These are phyloP conservation scores for Xylariaceae sp. DNA, from an alignment of 2,329 filamentous ascomycete genomes.

Conservation along the genomic window DNA sequence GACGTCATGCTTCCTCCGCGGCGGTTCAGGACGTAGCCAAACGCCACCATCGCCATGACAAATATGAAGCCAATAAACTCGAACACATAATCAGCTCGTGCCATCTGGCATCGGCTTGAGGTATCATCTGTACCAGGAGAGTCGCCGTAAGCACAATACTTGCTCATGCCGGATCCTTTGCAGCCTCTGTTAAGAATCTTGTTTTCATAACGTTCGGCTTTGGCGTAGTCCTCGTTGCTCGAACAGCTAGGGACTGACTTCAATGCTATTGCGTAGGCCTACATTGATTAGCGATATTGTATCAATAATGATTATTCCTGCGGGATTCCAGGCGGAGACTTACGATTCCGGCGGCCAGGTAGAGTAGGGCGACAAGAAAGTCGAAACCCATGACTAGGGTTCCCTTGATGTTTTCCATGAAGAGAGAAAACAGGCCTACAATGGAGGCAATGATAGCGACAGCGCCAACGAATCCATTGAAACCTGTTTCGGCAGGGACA, in stretches of 20 bases:
- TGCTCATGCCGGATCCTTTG: neutral
- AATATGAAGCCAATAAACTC: constrained; percentile 24
- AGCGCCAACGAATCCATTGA: constrained; percentile 28
- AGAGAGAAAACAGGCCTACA: constrained; percentile 22
- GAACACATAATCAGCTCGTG: constrained; percentile 27
- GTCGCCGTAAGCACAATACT: neutral
- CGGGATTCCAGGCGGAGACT: no score
- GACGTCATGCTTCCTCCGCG: constrained; percentile 11
- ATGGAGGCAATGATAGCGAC: constrained; percentile 28
- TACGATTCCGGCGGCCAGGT: constrained; percentile 30
- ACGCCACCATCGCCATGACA: constrained; percentile 15
- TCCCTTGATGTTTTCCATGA: constrained; percentile 25
- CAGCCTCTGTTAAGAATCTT: constrained; percentile 29
- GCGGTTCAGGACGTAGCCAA: constrained; percentile 16
- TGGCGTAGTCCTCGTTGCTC: no score
- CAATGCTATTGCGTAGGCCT: constrained; percentile 29
- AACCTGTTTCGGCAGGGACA: constrained; percentile 27
- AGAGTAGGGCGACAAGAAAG: constrained; percentile 25
- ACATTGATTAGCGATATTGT: no score
- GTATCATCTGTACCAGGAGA: no score
- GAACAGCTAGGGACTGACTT: constrained; percentile 26
- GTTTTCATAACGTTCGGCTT: constrained; percentile 13
- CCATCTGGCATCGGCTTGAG: constrained; percentile 21
- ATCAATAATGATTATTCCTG: no score
- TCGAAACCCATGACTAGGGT: constrained; percentile 21